Percentiles rank a stretch among this genome's conserved stretches.
phyloP scores from a whole-genome alignment of 106 monocot genomes.

The Gastrodia elata region DNA sequence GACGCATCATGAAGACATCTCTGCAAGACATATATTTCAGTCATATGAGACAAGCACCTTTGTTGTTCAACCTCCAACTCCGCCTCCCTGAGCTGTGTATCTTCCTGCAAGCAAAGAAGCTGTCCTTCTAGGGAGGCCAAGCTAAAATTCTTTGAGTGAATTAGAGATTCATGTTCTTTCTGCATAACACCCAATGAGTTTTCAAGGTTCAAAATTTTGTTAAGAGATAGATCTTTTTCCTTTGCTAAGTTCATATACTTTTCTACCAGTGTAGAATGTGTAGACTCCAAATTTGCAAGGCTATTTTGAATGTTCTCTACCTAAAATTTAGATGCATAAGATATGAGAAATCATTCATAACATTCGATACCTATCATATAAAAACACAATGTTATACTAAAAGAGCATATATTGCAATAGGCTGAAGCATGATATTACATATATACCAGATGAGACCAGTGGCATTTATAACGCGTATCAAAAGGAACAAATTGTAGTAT shows the following conservation, averaged over 20 bases:
- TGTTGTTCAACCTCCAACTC: conserved; percentile 9
- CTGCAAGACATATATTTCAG: conserved; percentile 12
- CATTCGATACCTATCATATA: not conserved
- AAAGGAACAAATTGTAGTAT: not conserved
- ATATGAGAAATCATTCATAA: not conserved
- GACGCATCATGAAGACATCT: conserved; percentile 12
- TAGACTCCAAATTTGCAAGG: conserved; percentile 15
- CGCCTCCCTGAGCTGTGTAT: not conserved
- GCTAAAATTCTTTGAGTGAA: conserved; percentile 23
- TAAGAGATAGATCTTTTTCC: conserved; percentile 31
- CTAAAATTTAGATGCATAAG: not conserved
- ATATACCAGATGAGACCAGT: not conserved
- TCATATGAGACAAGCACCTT: not conserved
- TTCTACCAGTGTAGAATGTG: conserved; percentile 28
- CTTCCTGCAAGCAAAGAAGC: conserved; percentile 12
- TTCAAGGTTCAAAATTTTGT: conserved; percentile 32
- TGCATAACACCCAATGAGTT: conserved; percentile 26
- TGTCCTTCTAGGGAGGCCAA: conserved; percentile 19
- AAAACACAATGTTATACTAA: not conserved
- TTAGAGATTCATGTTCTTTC: conserved; percentile 33
- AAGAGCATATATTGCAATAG: not conserved
- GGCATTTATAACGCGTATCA: not conserved
- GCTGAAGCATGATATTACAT: not conserved
- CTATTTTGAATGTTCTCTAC: not conserved
- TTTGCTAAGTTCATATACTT: conserved; percentile 21